Conservation (phyloP, 305 asterid genomes). For the Solanum aculeatissimum region DNA sequence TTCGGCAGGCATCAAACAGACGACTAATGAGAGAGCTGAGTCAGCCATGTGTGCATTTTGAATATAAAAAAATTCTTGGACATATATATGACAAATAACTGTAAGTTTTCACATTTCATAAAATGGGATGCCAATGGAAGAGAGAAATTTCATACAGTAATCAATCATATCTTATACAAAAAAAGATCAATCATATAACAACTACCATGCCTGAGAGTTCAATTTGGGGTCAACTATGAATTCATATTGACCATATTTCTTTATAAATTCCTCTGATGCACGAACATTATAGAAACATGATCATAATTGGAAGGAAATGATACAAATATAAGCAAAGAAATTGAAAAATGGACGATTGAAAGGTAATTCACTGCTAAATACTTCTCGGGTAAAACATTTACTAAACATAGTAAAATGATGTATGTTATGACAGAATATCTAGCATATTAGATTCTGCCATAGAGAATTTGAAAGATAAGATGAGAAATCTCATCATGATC, state of each 20-base stretch:
- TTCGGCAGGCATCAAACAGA: neutral
- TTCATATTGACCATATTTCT: neutral
- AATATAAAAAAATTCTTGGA: neutral
- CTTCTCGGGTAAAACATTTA: too few species aligned
- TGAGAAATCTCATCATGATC: neutral
- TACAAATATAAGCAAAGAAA: neutral
- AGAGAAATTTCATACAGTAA: neutral
- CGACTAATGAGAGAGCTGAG: neutral
- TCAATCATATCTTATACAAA: neutral
- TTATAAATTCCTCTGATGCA: neutral
- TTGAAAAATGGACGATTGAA: neutral
- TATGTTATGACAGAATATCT: too few species aligned
- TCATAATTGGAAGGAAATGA: neutral
- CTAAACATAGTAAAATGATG: too few species aligned
- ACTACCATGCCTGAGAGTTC: neutral
- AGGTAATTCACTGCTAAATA: neutral
- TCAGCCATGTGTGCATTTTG: neutral
- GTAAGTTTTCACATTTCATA: neutral
- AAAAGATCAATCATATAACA: neutral
- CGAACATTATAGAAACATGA: neutral
- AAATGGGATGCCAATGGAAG: neutral
- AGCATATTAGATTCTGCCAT: neutral
- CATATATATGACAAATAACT: neutral
- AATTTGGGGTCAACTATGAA: neutral
- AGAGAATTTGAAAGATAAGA: neutral